Base-by-base conservation (phyloP, 352 stramenopile genomes). In the Globisporangium camurandrum region DNA sequence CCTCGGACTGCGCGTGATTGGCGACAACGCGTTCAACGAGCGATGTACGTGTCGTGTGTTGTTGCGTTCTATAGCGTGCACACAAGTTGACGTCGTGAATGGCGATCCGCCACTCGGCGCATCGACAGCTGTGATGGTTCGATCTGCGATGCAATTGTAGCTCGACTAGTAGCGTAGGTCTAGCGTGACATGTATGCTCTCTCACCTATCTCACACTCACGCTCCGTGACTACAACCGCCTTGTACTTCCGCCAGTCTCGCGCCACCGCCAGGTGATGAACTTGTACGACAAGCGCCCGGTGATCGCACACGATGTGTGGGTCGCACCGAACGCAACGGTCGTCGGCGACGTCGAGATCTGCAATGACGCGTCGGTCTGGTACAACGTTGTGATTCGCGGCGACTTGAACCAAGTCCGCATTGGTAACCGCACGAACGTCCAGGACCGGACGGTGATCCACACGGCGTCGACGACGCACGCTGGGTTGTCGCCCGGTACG, bases 351-450 rank as follows among this genome's bases (percentile, higher is more conserved):
- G 95, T 98, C 36, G 85, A 97, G 64, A 88, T 98, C 53, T 93
- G 80, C 62, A 87, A 95, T 63, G 86, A 97, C 61, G 84, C 86
- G 20, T 98, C 91, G 19, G 77, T 98, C 59, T 98, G 93, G 71
- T 98, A 98, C 78, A 97, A 97, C 69, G 86, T 96, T 27, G 84
- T 98, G 46, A 92, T 98, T 56, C 85, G 95, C 64, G 93, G 86
- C 49, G 86, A 95, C 71, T 59, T 93, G 38, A 96, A 95, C 68
- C 80, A 87, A 56, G 88, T 97, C 39, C 94, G 88, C 60, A 96
- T 98, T 57, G 94, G 93, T 46, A 95, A 97, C 70, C 84, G 90
- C 47, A 97, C 93, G 30, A 98, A 98, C 70, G 86, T 98, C 47
- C 95, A 98, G 78, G 95, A 98, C 77, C 86, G 86, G 49, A 95